Percentiles rank a stretch among this genome's conserved stretches.
Evolutionary conservation across 768 basidiomycete species (phyloP).

Genomic region (Panaeolus cyanescens): DNA sequence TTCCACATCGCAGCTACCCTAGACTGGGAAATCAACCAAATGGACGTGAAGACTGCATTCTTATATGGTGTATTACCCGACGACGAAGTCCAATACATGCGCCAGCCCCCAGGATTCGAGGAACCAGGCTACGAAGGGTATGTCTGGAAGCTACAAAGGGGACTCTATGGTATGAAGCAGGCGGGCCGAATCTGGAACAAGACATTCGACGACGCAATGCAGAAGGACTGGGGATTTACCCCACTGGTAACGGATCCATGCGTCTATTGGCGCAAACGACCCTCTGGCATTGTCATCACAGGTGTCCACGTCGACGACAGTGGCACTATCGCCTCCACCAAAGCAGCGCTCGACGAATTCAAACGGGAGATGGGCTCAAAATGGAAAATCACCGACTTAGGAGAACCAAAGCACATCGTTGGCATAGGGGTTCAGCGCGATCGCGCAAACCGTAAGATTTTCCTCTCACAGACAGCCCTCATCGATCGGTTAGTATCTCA

Average conservation of each 20-base stretch:
- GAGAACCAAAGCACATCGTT: constrained; percentile 23
- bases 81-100: neutral
- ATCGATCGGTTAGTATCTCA: constrained; percentile 25
- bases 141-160: constrained; percentile 23
- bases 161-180: constrained; percentile 42
- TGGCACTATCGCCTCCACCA: constrained; percentile 16
- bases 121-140: constrained; percentile 21
- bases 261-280: constrained; percentile 24
- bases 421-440: constrained; percentile 31
- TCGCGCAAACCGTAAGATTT: constrained; percentile 7
- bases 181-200: constrained; percentile 37
- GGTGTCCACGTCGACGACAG: constrained; percentile 39
- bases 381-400: constrained; percentile 34
- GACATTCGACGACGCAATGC: constrained; percentile 27
- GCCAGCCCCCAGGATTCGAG: neutral
- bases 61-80: neutral
- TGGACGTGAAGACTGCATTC: constrained; percentile 1
- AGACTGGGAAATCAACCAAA: no score
- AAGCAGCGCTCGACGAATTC: constrained; percentile 14
- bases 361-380: constrained; percentile 24
- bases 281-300: constrained; percentile 22
- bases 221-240: no score
- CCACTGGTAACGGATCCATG: no score
- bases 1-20: no score
- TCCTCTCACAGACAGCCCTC: constrained; percentile 18